phyloP scores from a whole-genome alignment of 1,284 basidiomycete species.

The Trichosporon sp. region DNA sequence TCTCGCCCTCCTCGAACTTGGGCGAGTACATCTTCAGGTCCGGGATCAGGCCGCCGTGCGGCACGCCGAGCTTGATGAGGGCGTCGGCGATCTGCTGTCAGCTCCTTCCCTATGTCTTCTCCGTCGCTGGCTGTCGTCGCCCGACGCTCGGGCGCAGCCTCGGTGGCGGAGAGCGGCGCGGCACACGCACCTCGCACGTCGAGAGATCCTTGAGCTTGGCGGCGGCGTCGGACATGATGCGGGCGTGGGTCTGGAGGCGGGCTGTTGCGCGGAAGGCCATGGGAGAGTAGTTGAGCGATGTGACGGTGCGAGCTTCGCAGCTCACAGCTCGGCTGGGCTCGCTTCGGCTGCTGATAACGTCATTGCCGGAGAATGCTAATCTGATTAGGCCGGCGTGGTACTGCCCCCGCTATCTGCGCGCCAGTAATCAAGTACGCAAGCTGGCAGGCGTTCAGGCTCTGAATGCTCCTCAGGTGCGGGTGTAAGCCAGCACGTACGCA shows the following conservation, averaged over 20 bases:
- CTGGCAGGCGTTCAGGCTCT: too few species aligned
- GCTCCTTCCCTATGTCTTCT: not conserved
- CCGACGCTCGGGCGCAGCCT: too few species aligned
- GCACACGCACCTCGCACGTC: constrained; percentile 30
- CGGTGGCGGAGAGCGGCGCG: not conserved
- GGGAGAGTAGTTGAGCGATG: not conserved
- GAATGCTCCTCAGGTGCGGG: too few species aligned
- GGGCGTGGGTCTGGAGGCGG: constrained; percentile 5
- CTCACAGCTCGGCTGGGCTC: not conserved
- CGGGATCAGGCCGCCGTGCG: constrained; percentile 74
- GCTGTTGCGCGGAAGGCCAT: constrained; percentile 4
- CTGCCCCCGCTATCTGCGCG: not conserved
- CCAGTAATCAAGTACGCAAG: too few species aligned
- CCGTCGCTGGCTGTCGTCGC: too few species aligned
- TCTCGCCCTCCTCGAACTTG: constrained; percentile 50
- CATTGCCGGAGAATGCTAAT: constrained; percentile 2
- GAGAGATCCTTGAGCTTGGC: constrained; percentile 19
- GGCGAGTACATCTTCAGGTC: constrained; percentile 67
- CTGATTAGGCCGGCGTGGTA: not conserved
- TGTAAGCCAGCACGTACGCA: too few species aligned
- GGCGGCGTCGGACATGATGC: constrained; percentile 6
- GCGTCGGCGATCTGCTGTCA: constrained; percentile 73
- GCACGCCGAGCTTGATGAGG: constrained; percentile 72
- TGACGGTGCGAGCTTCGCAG: not conserved
- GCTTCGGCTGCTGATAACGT: constrained; percentile 5